A percentile compares a stretch with the other conserved stretches of the same genome.
Evolutionary conservation across 768 basidiomycete genomes (phyloP).

Genomic region (Pulveroboletus sp.): DNA sequence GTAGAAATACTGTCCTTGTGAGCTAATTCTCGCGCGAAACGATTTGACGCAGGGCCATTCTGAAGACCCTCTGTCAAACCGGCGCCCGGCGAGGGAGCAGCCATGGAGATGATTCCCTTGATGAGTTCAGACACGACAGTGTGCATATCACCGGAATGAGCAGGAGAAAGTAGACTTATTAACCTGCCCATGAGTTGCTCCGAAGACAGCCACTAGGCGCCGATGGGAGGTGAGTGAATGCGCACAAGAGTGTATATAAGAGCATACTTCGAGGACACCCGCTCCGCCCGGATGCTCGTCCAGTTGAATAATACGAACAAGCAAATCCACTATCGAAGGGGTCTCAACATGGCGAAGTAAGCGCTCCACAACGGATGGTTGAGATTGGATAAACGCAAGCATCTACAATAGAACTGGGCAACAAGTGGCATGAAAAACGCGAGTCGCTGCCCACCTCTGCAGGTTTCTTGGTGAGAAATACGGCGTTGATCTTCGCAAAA

Average conservation of each 20-base stretch:
- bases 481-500: constrained; percentile 91
- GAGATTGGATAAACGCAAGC: constrained; percentile 84
- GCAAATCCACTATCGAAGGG: constrained; percentile 85
- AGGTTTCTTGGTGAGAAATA: constrained; percentile 84
- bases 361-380: constrained; percentile 76
- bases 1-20: constrained; percentile 62
- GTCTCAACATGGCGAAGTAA: constrained; percentile 83
- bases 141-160: constrained; percentile 71
- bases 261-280: constrained; percentile 83
- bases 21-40: constrained; percentile 85
- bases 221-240: constrained; percentile 27
- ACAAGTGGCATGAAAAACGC: constrained; percentile 17
- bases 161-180: constrained; percentile 77
- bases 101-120: constrained; percentile 92
- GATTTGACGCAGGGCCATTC: constrained; percentile 74
- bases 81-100: constrained; percentile 78
- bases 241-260: constrained; percentile 28
- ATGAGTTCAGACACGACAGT: constrained; percentile 85
- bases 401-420: constrained; percentile 52
- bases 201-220: constrained; percentile 76
- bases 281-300: constrained; percentile 78
- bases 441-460: constrained; percentile 59
- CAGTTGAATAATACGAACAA: constrained; percentile 85
- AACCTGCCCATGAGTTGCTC: constrained; percentile 79
- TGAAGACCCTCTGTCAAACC: constrained; percentile 66